Percentiles rank a stretch among this genome's conserved stretches.
These are phyloP conservation scores for Oryza nivara DNA, from an alignment of 176 grass and related monocot species.

Conservation along the genomic window DNA sequence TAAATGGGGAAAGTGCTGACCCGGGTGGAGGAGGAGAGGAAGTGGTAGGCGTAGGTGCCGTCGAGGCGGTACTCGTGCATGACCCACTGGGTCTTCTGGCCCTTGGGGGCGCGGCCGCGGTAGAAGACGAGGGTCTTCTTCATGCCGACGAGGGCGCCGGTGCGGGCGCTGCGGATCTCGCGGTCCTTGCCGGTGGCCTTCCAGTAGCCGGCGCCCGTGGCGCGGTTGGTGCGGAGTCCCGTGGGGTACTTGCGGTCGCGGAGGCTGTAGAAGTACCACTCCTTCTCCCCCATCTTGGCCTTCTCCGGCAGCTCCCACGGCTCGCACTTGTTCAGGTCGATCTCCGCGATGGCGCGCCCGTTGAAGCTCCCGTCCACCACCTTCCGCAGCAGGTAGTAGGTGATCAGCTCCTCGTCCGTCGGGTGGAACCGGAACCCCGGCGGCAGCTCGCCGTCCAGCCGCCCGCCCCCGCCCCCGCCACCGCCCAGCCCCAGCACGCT, in stretches of 20 bases:
- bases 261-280: conserved; percentile 99
- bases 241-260: conserved; percentile 98
- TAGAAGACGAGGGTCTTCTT: conserved; percentile 99
- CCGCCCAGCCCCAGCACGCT: conserved; percentile 11
- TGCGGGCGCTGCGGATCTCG: conserved; percentile 67
- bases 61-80: conserved; percentile 97
- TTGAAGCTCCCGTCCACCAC: conserved; percentile 68
- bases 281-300: conserved; percentile 85
- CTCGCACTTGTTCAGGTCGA: conserved; percentile 93
- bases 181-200: conserved; percentile 99
- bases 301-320: conserved; percentile 95
- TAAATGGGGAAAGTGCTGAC: conserved; percentile 13
- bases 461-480: not conserved
- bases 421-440: conserved; percentile 96
- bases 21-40: conserved; percentile 64
- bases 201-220: conserved; percentile 86
- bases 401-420: conserved; percentile 95
- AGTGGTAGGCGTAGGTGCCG: conserved; percentile 69
- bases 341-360: conserved; percentile 83
- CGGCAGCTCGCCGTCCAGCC: conserved; percentile 57
- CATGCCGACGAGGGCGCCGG: conserved; percentile 76
- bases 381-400: conserved; percentile 89
- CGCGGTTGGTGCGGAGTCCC: conserved; percentile 89
- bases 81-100: conserved; percentile 90
- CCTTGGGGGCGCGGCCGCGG: conserved; percentile 80